These are phyloP conservation scores for Backusella circina DNA, from an alignment of 192 early-diverging fungal genomes.

Conservation along the genomic window DNA sequence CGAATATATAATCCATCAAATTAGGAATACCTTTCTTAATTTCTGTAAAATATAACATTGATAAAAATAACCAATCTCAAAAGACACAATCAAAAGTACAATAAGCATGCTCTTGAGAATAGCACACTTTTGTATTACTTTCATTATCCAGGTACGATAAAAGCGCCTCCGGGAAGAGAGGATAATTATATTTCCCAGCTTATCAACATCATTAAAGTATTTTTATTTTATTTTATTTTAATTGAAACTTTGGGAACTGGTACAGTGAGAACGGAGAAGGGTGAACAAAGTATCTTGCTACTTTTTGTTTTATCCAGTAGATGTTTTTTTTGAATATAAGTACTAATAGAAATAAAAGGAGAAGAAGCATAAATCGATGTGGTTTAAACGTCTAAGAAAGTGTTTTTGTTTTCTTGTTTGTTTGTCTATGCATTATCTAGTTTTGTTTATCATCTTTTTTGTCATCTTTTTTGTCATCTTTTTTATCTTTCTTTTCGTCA, in stretches of 20 bases:
- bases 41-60: background rate
- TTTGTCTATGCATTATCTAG: background rate
- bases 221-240: background rate
- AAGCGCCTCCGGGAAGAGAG: background rate
- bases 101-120: background rate
- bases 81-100: background rate
- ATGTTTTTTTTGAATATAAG: background rate
- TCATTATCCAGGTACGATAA: background rate
- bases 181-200: background rate
- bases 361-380: background rate
- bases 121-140: background rate
- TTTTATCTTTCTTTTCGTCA: constrained; percentile 15
- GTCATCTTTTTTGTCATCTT: background rate
- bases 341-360: background rate
- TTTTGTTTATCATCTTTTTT: background rate
- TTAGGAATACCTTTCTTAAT: background rate
- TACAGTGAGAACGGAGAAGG: background rate
- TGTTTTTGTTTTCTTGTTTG: background rate
- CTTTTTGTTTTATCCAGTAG: background rate
- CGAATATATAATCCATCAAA: background rate
- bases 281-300: background rate
- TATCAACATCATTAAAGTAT: background rate
- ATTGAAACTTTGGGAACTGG: background rate
- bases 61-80: background rate
- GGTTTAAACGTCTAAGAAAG: background rate